A percentile compares a stretch with the other conserved stretches of the same genome.
Conservation (phyloP, 2,329 filamentous ascomycete genomes). For the Aspergillus fumigatiaffinis region DNA sequence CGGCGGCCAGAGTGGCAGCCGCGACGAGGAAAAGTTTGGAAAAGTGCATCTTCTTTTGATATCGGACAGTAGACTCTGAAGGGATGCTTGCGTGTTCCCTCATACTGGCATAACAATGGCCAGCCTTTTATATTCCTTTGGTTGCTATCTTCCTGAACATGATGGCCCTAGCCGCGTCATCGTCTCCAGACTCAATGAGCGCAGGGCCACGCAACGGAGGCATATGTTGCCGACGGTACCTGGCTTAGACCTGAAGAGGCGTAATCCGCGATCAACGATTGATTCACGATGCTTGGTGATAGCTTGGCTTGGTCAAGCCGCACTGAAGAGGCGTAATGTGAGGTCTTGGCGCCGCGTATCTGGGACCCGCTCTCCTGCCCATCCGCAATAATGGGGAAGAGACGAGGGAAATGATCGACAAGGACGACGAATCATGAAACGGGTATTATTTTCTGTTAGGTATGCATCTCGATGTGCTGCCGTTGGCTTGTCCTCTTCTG, state of each 20-base stretch:
- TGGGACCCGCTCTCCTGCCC: slow-evolving; percentile 3
- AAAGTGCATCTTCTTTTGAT: slow-evolving; percentile 19
- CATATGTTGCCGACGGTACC: not conserved
- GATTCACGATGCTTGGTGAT: not conserved
- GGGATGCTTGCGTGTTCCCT: not conserved
- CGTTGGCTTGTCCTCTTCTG: too few species aligned
- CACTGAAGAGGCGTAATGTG: not conserved
- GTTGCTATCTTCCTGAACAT: not conserved
- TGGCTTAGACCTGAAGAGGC: not conserved
- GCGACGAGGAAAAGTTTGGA: slow-evolving; percentile 28
- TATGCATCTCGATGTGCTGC: too few species aligned
- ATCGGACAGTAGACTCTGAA: not conserved
- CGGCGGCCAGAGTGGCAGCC: slow-evolving; percentile 26
- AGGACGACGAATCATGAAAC: not conserved
- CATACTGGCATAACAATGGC: too few species aligned
- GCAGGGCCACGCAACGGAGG: not conserved
- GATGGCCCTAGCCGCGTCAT: slow-evolving; percentile 5
- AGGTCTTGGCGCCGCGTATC: slow-evolving; percentile 14
- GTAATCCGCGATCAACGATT: not conserved
- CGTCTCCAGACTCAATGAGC: not conserved
- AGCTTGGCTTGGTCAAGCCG: not conserved
- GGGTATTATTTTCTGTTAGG: not conserved
- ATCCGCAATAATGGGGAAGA: not conserved
- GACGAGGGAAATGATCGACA: slow-evolving; percentile 1
- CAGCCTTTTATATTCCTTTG: not conserved